These are phyloP conservation scores for Paraphoma sp. DNA, from an alignment of 2,329 filamentous ascomycete genomes.

Conservation along the genomic window DNA sequence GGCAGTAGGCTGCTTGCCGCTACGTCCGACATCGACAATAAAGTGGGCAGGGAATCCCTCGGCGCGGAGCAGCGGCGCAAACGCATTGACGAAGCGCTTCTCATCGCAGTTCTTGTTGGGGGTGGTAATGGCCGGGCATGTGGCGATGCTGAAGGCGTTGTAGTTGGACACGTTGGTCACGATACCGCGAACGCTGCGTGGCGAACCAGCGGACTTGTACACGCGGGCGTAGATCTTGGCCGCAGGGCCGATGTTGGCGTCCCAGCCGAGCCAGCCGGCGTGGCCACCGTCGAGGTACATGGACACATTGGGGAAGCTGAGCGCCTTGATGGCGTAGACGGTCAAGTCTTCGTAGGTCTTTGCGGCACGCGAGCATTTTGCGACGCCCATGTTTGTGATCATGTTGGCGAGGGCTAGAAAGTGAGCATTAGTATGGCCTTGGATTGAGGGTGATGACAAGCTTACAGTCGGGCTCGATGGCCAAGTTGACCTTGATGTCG, in stretches of 20 bases:
- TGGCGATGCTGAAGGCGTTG: constrained; percentile 59
- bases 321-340: constrained; percentile 61
- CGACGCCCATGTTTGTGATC: constrained; percentile 64
- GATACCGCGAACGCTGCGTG: constrained; percentile 58
- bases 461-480: constrained; percentile 52
- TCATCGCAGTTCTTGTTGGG: constrained; percentile 61
- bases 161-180: constrained; percentile 67
- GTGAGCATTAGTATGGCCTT: background rate
- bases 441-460: constrained; percentile 40
- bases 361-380: constrained; percentile 62
- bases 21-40: constrained; percentile 62
- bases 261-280: constrained; percentile 70
- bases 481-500: constrained; percentile 58
- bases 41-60: constrained; percentile 62
- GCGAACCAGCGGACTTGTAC: constrained; percentile 56
- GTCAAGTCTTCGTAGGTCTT: constrained; percentile 62
- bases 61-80: constrained; percentile 56
- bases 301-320: constrained; percentile 67
- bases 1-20: constrained; percentile 65
- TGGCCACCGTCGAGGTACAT: constrained; percentile 71
- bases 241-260: constrained; percentile 62
- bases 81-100: constrained; percentile 58
- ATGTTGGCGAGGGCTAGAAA: constrained; percentile 62
- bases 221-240: constrained; percentile 57
- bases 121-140: constrained; percentile 54